A percentile compares a stretch with the other conserved stretches of the same genome.
Evolutionary conservation across 2,329 filamentous ascomycete genomes (phyloP).

Genomic region (Aspergillus sp.): DNA sequence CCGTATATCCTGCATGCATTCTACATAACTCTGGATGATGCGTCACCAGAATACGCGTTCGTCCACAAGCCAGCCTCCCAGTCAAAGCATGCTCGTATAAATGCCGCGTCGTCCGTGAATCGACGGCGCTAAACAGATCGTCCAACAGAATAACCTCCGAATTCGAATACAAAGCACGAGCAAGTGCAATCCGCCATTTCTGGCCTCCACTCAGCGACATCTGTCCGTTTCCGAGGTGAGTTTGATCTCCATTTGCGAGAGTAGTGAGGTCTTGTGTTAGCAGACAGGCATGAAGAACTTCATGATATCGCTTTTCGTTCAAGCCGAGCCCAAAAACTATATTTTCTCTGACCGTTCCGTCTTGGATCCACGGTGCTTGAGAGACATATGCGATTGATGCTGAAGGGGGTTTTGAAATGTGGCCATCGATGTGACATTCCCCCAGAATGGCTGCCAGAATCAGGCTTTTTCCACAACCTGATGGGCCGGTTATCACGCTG

Average conservation of each 20-base stretch:
- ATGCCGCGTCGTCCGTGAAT: constrained; percentile 70
- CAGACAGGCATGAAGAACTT: constrained; percentile 67
- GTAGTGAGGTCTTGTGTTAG: constrained; percentile 69
- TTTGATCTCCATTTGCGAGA: constrained; percentile 67
- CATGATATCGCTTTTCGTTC: constrained; percentile 60
- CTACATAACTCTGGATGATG: constrained; percentile 66
- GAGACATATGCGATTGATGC: constrained; percentile 66
- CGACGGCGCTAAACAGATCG: constrained; percentile 74
- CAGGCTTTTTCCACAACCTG: constrained; percentile 72
- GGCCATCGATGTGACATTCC: constrained; percentile 58
- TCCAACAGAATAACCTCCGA: constrained; percentile 70
- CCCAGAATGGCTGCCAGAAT: constrained; percentile 70
- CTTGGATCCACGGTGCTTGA: constrained; percentile 79
- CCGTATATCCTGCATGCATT: constrained; percentile 1
- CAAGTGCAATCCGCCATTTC: constrained; percentile 73
- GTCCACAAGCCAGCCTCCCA: constrained; percentile 63
- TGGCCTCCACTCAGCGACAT: constrained; percentile 79
- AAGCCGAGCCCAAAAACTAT: constrained; percentile 69
- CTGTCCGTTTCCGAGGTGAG: constrained; percentile 75
- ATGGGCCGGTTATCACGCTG: constrained; percentile 71
- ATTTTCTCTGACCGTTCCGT: constrained; percentile 70
- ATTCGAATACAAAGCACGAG: constrained; percentile 70
- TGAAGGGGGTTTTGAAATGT: constrained; percentile 36
- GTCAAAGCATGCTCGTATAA: constrained; percentile 70
- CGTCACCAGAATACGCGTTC: constrained; percentile 72